Evolutionary conservation across 495 filamentous ascomycete species (phyloP).

Genomic region (Xylaria venustula): DNA sequence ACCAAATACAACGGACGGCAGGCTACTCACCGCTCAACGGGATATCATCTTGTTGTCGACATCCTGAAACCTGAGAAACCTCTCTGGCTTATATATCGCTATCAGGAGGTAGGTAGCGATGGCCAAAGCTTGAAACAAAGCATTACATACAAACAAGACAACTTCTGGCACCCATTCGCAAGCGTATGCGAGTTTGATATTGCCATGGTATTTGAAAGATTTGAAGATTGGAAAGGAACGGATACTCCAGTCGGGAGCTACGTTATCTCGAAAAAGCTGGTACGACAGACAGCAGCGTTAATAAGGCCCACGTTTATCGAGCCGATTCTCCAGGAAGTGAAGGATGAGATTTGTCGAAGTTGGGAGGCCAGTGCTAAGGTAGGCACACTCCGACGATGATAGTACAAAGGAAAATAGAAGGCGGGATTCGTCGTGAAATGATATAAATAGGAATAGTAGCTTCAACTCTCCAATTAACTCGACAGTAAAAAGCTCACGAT

Average conservation of each 20-base stretch:
- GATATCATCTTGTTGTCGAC: constrained; percentile 13
- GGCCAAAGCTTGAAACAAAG: constrained; percentile 3
- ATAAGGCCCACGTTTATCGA: constrained; percentile 11
- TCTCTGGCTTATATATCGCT: constrained; percentile 13
- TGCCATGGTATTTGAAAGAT: constrained; percentile 13
- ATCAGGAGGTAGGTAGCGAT: constrained; percentile 5
- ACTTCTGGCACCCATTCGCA: constrained; percentile 13
- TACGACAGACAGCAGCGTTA: constrained; percentile 7
- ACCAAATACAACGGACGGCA: constrained; percentile 10
- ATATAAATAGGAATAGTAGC: not conserved
- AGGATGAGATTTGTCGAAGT: constrained; percentile 8
- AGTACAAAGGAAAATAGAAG: not conserved
- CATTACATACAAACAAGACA: constrained; percentile 13
- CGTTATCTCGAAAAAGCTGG: constrained; percentile 3
- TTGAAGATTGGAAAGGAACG: constrained; percentile 13
- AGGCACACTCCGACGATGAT: not conserved
- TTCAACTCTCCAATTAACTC: not conserved
- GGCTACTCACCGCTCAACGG: constrained; percentile 12
- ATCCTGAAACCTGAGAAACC: constrained; percentile 13
- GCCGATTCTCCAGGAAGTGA: constrained; percentile 7
- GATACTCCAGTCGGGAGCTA: constrained; percentile 7
- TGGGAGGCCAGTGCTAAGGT: constrained; percentile 7
- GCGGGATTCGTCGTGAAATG: not conserved
- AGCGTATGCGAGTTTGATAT: constrained; percentile 15
- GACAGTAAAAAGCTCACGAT: not conserved